Evolutionary conservation across 768 basidiomycete genomes (phyloP).

Genomic region (Psilocybe cubensis): DNA sequence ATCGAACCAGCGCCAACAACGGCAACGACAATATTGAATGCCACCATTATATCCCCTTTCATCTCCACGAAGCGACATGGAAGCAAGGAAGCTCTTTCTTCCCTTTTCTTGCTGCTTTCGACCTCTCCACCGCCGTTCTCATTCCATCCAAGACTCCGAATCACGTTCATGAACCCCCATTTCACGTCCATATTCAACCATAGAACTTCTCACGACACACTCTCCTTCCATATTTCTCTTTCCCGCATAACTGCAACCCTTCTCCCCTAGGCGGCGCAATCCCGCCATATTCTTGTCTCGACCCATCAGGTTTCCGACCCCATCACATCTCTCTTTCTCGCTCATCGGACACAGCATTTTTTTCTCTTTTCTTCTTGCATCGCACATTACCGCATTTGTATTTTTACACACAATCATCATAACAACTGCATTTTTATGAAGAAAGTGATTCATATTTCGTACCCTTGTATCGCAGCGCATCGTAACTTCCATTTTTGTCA

Average conservation of each 20-base stretch:
- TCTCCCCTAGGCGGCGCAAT: neutral
- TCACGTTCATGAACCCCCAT: neutral
- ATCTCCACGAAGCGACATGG: neutral
- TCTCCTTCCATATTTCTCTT: neutral
- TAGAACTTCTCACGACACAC: neutral
- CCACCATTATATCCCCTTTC: neutral
- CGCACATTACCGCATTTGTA: slow-evolving; percentile 10
- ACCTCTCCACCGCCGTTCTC: neutral
- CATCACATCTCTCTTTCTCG: neutral
- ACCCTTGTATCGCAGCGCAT: neutral
- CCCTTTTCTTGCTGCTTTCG: neutral
- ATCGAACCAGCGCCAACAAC: neutral
- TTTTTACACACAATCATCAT: slow-evolving; percentile 4
- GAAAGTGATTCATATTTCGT: neutral
- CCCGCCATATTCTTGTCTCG: neutral
- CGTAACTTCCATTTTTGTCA: neutral
- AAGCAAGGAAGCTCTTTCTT: neutral
- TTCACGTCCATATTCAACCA: neutral
- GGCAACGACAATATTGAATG: neutral
- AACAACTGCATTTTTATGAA: neutral
- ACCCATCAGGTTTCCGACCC: neutral
- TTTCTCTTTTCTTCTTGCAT: neutral
- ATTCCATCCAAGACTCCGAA: neutral
- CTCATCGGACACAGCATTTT: neutral
- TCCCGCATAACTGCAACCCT: neutral